Percentiles rank a stretch among this genome's conserved stretches.
These are phyloP conservation scores for Lachnellula suecica DNA, from an alignment of 2,329 filamentous ascomycete species.

Conservation along the genomic window DNA sequence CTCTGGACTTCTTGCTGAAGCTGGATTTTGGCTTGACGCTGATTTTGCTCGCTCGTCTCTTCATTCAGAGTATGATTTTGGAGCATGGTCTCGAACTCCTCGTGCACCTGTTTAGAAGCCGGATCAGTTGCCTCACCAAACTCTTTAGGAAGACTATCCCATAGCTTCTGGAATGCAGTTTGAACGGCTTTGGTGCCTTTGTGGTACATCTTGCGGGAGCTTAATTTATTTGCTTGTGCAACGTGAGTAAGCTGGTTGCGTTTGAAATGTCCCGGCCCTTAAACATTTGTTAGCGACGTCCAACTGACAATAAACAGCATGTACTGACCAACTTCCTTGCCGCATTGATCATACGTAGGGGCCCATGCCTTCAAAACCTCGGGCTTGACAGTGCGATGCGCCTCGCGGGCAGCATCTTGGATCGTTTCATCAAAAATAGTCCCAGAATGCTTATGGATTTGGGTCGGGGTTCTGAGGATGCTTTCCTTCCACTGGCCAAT, in stretches of 20 bases:
- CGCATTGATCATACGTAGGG: background rate
- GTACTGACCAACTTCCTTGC: background rate
- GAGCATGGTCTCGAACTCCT: background rate
- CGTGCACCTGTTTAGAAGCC: background rate
- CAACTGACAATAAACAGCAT: background rate
- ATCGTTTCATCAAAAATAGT: background rate
- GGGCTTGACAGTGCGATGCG: background rate
- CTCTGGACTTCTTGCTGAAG: background rate
- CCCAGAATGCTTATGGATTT: background rate
- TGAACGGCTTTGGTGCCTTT: background rate
- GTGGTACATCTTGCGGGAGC: background rate
- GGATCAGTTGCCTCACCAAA: background rate
- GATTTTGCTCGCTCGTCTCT: background rate
- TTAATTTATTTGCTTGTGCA: background rate
- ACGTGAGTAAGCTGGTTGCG: background rate
- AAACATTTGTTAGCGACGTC: background rate
- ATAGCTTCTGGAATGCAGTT: background rate
- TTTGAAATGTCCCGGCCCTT: background rate
- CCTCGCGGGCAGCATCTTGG: background rate
- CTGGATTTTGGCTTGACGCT: background rate
- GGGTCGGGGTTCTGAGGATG: background rate
- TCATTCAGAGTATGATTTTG: background rate
- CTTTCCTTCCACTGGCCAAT: background rate
- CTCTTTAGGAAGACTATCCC: background rate
- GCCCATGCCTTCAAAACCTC: background rate